phyloP scores from a whole-genome alignment of 352 stramenopile genomes.

The Thraustochytrium striatum region DNA sequence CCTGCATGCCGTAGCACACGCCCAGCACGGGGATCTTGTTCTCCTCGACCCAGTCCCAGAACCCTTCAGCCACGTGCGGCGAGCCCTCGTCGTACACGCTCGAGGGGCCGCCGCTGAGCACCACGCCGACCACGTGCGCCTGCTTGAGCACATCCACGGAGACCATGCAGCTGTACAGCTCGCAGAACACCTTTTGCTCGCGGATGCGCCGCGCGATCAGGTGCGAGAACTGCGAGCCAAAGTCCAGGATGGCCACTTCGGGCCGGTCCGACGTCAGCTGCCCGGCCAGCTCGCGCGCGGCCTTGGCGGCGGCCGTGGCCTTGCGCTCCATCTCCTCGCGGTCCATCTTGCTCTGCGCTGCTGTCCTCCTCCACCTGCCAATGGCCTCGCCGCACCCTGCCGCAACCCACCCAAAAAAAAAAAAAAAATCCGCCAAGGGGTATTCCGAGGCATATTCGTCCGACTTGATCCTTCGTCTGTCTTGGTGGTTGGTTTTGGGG shows the following conservation, averaged over 20 bases:
- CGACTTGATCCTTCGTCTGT: too few species aligned
- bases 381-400: not conserved
- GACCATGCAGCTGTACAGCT: conserved; percentile 97
- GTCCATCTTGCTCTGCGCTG: not conserved
- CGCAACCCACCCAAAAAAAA: too few species aligned
- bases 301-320: conserved; percentile 13
- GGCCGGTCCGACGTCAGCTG: conserved; percentile 64
- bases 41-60: conserved; percentile 95
- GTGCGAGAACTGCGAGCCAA: conserved; percentile 98
- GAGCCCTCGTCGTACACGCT: conserved; percentile 92
- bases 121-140: conserved; percentile 82
- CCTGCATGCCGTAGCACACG: conserved; percentile 94
- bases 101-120: conserved; percentile 92
- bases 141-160: conserved; percentile 74
- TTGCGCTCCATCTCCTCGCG: not conserved
- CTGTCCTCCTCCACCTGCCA: not conserved
- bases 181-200: conserved; percentile 87
- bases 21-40: conserved; percentile 92
- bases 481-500: too few species aligned
- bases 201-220: conserved; percentile 96
- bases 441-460: too few species aligned
- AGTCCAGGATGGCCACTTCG: conserved; percentile 98
- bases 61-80: conserved; percentile 83
- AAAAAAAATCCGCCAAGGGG: too few species aligned
- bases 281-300: conserved; percentile 22